Percentiles rank a stretch among this genome's conserved stretches.
Evolutionary conservation across 2,329 filamentous ascomycete species (phyloP).

Genomic region (Trichoderma sp.): DNA sequence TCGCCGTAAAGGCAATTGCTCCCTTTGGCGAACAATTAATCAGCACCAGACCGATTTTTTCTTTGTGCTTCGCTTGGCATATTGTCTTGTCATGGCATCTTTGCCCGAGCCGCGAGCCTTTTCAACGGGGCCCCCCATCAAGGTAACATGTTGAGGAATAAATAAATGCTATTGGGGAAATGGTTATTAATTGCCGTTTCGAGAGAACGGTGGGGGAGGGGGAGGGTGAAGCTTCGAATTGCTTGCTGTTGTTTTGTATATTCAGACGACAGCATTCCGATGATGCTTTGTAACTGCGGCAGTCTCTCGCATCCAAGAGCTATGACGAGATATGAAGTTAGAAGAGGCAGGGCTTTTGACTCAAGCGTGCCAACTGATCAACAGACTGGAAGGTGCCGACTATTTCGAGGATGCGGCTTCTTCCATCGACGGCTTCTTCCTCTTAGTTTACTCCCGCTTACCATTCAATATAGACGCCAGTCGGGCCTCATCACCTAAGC

Average conservation of each 20-base stretch:
- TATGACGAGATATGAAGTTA: neutral
- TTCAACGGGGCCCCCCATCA: neutral
- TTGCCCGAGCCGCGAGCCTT: neutral
- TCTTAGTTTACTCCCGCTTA: neutral
- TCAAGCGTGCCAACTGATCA: neutral
- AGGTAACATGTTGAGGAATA: neutral
- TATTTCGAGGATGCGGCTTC: neutral
- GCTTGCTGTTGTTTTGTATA: neutral
- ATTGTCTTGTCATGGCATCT: neutral
- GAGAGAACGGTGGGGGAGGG: neutral
- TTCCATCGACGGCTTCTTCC: neutral
- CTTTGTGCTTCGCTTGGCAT: neutral
- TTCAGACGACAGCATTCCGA: neutral
- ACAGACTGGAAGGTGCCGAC: neutral
- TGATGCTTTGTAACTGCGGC: neutral
- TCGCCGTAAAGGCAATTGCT: neutral
- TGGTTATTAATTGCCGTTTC: neutral
- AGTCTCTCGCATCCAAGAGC: neutral
- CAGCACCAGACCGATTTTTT: neutral
- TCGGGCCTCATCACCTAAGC: neutral
- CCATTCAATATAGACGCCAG: neutral
- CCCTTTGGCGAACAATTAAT: neutral
- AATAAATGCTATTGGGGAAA: neutral
- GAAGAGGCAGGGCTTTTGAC: neutral
- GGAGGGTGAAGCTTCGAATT: neutral